Percentiles rank a stretch among this genome's conserved stretches.
Conservation (phyloP, 257 asterid genomes). For the Solanum virginianum region DNA sequence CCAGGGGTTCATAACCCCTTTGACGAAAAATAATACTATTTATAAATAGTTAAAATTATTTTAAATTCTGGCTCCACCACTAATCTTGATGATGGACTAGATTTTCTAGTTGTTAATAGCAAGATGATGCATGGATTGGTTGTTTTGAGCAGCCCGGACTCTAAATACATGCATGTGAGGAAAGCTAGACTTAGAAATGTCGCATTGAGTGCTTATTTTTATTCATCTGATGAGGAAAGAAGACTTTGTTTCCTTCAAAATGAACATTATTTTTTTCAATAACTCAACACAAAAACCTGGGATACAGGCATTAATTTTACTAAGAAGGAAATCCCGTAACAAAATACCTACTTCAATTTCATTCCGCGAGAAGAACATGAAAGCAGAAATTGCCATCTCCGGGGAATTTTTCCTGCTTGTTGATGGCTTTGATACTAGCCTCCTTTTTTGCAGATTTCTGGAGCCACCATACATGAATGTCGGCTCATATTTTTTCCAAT, state of each 20-base stretch:
- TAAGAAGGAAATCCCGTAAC: neutral
- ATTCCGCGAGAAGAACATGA: constrained; percentile 70
- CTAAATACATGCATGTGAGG: neutral
- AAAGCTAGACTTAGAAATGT: neutral
- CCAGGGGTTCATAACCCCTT: too few relatives aligned
- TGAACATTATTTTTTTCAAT: neutral
- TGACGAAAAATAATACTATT: too few relatives aligned
- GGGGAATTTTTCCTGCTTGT: constrained; percentile 76
- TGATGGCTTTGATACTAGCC: constrained; percentile 41
- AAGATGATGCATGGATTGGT: constrained; percentile 45
- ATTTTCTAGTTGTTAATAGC: constrained; percentile 15
- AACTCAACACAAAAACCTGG: neutral
- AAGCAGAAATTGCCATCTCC: constrained; percentile 69
- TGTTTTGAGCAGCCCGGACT: constrained; percentile 33
- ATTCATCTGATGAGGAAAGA: neutral
- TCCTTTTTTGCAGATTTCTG: constrained; percentile 52
- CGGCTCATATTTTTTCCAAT: neutral
- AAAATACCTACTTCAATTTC: constrained; percentile 68
- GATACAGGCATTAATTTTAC: neutral
- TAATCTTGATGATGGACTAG: constrained; percentile 11
- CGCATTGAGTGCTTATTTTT: neutral
- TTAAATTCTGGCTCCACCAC: too few relatives aligned
- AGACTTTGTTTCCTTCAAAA: neutral
- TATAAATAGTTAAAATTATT: too few relatives aligned
- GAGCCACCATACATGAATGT: constrained; percentile 8